These are phyloP conservation scores for Leccinum uliginosum DNA, from an alignment of 768 basidiomycete species.

Conservation along the genomic window DNA sequence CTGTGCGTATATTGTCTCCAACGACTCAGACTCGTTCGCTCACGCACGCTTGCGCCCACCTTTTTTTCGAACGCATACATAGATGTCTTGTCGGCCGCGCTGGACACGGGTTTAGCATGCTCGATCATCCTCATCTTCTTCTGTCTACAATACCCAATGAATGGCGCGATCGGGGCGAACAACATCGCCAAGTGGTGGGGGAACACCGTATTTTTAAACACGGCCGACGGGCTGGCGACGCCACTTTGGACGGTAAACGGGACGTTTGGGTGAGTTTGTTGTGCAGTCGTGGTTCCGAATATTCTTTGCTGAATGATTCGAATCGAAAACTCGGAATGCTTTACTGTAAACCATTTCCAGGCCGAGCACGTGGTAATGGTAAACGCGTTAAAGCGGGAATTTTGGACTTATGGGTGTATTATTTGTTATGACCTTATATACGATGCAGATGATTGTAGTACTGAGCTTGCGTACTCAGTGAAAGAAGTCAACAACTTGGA, in stretches of 20 bases:
- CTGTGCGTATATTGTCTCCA: slow-evolving; percentile 19
- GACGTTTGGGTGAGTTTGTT: slow-evolving; percentile 28
- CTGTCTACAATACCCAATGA: slow-evolving; percentile 56
- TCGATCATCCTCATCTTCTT: slow-evolving; percentile 57
- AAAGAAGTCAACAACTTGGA: not conserved
- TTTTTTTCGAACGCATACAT: not conserved
- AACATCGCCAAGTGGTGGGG: slow-evolving; percentile 70
- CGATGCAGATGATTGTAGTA: not conserved
- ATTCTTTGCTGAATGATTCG: slow-evolving; percentile 34
- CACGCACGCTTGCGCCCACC: not conserved
- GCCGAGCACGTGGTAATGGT: not conserved
- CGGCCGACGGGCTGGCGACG: slow-evolving; percentile 24
- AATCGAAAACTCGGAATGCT: slow-evolving; percentile 54
- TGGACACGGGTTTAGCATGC: slow-evolving; percentile 67
- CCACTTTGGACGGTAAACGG: slow-evolving; percentile 11
- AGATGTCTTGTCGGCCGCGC: slow-evolving; percentile 66
- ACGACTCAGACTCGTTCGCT: slow-evolving; percentile 3
- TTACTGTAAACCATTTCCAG: not conserved
- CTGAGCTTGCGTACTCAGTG: not conserved
- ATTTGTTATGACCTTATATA: not conserved
- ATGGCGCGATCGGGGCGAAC: slow-evolving; percentile 54
- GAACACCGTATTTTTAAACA: slow-evolving; percentile 40
- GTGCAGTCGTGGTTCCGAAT: not conserved
- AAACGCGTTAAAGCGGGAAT: not conserved
- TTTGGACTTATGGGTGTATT: not conserved